phyloP scores from a whole-genome alignment of 139 green algal species.

The Closterium sp. region DNA sequence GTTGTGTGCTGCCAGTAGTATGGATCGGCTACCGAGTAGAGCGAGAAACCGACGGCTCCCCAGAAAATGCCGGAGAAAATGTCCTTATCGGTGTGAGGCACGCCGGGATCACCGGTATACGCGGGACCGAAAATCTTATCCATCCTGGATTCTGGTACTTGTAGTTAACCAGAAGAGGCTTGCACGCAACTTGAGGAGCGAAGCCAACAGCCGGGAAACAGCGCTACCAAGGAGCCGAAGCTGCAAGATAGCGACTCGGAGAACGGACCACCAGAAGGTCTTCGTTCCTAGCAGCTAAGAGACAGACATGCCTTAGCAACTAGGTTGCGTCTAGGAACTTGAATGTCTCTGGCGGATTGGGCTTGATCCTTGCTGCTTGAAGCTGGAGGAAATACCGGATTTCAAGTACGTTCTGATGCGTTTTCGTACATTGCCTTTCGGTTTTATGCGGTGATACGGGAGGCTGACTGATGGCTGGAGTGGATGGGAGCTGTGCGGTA shows the following conservation, averaged over 20 bases:
- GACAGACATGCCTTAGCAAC: too few relatives aligned
- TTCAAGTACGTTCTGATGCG: neutral
- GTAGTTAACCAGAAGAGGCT: neutral
- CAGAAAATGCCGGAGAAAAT: constrained; percentile 32
- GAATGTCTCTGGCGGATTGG: too few relatives aligned
- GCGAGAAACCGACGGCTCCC: constrained; percentile 21
- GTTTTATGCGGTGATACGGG: neutral
- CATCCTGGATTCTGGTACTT: constrained; percentile 6
- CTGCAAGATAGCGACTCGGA: neutral
- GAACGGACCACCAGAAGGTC: neutral
- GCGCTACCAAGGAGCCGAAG: neutral
- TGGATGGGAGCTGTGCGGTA: neutral
- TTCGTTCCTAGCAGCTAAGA: neutral
- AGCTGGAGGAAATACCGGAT: neutral
- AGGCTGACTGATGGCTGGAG: neutral
- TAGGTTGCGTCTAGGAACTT: too few relatives aligned
- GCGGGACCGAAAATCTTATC: constrained; percentile 39
- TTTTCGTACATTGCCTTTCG: neutral
- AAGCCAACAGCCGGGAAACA: neutral
- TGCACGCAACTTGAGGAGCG: neutral
- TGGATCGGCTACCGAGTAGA: constrained; percentile 28
- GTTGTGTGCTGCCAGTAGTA: constrained; percentile 36
- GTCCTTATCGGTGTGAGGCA: constrained; percentile 32
- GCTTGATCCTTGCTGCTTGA: too few relatives aligned
- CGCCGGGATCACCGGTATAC: constrained; percentile 35